These are phyloP conservation scores for Fusarium sulawesiense DNA, from an alignment of 2,329 filamentous ascomycete genomes.

Conservation along the genomic window DNA sequence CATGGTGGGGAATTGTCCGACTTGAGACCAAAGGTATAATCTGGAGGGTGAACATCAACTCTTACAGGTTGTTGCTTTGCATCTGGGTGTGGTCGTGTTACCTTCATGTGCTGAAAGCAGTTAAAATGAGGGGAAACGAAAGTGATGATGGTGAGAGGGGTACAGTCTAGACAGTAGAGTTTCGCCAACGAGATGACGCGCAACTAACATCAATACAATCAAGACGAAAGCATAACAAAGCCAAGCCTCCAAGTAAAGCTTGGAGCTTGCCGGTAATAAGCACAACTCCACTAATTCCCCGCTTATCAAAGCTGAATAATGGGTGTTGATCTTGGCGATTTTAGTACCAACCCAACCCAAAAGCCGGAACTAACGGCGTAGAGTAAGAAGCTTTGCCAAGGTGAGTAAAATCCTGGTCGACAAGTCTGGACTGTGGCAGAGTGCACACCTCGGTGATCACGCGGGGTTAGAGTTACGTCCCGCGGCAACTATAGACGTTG, in stretches of 20 bases:
- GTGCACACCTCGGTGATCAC: slow-evolving; percentile 9
- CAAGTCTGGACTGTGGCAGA: neutral
- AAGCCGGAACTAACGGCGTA: neutral
- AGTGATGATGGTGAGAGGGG: neutral
- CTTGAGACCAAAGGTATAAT: neutral
- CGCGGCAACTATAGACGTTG: neutral
- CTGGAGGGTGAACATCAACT: neutral
- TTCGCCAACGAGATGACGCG: neutral
- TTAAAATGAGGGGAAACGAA: slow-evolving; percentile 1
- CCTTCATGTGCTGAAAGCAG: neutral
- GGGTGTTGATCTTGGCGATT: neutral
- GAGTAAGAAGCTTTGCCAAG: neutral
- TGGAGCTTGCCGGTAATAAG: neutral
- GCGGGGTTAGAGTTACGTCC: neutral
- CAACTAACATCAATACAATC: neutral
- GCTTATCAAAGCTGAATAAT: neutral
- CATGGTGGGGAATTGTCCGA: neutral
- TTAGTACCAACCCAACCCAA: neutral
- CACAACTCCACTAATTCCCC: neutral
- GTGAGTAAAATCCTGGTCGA: neutral
- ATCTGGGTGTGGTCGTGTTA: neutral
- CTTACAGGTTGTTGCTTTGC: neutral
- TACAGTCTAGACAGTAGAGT: neutral
- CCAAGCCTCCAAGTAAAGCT: neutral
- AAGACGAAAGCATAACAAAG: neutral